phyloP scores from a whole-genome alignment of 306 rosid species.

The Sophora flavescens region DNA sequence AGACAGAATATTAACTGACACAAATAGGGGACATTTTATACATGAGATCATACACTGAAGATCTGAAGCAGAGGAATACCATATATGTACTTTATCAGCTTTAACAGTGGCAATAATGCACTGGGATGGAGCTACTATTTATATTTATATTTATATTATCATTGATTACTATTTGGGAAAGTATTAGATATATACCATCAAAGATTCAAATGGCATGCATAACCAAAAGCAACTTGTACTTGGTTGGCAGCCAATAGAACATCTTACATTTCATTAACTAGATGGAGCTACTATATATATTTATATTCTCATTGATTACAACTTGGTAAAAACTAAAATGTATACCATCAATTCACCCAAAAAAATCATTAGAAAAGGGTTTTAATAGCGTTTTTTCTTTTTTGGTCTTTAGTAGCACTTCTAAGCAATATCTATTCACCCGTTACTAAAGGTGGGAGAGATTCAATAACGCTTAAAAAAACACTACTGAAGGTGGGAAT shows the following conservation, averaged over 20 bases:
- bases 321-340: not conserved
- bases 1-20: not conserved
- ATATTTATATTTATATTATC: too few relatives aligned
- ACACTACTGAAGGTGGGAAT: too few relatives aligned
- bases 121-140: too few relatives aligned
- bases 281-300: not conserved
- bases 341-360: not conserved
- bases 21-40: not conserved
- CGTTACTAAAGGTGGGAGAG: too few relatives aligned
- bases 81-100: not conserved
- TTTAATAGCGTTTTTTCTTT: too few relatives aligned
- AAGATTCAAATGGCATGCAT: too few relatives aligned
- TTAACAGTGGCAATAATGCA: not conserved
- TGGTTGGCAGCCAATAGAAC: conserved; percentile 5
- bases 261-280: not conserved
- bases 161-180: too few relatives aligned
- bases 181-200: too few relatives aligned
- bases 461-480: too few relatives aligned
- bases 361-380: too few relatives aligned
- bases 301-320: conserved; percentile 8
- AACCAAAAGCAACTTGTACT: conserved; percentile 25
- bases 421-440: too few relatives aligned
- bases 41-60: not conserved
- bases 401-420: too few relatives aligned
- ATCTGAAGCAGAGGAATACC: not conserved